Conservation (phyloP, 1,139 yeast species). For the Hyphopichia wangnamkhiaoensis region DNA sequence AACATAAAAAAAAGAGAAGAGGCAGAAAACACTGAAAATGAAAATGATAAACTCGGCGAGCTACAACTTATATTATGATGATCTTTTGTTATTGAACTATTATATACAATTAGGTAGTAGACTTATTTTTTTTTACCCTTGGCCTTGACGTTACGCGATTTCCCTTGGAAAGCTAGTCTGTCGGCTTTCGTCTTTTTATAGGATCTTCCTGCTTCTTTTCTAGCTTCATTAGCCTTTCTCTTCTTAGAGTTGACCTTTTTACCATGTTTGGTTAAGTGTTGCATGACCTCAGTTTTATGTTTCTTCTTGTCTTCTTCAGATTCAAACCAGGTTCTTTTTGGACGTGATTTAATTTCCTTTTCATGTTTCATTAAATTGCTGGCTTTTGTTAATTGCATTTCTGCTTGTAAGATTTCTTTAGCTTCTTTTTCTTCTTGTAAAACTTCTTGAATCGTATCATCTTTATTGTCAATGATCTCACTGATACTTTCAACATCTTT, state of each 20-base stretch:
- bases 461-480: constrained; percentile 58
- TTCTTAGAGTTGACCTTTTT: constrained; percentile 55
- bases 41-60: no score
- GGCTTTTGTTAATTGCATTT: constrained; percentile 85
- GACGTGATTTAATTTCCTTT: constrained; percentile 83
- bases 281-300: constrained; percentile 43
- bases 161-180: constrained; percentile 40
- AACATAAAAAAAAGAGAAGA: no score
- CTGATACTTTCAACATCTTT: constrained; percentile 69
- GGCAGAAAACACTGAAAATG: no score
- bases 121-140: constrained; percentile 11
- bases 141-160: constrained; percentile 13
- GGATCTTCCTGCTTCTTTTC: constrained; percentile 49
- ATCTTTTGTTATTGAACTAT: no score
- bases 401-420: constrained; percentile 83
- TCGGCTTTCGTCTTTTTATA: constrained; percentile 74
- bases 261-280: constrained; percentile 47
- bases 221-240: constrained; percentile 55
- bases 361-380: constrained; percentile 78
- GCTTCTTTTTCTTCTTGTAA: constrained; percentile 85
- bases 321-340: constrained; percentile 97
- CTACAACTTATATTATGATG: neutral
- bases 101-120: no score
- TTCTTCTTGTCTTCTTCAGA: constrained; percentile 66
- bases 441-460: constrained; percentile 68